Conservation (phyloP, 2,329 filamentous ascomycete genomes). For the Xylaria sp. region DNA sequence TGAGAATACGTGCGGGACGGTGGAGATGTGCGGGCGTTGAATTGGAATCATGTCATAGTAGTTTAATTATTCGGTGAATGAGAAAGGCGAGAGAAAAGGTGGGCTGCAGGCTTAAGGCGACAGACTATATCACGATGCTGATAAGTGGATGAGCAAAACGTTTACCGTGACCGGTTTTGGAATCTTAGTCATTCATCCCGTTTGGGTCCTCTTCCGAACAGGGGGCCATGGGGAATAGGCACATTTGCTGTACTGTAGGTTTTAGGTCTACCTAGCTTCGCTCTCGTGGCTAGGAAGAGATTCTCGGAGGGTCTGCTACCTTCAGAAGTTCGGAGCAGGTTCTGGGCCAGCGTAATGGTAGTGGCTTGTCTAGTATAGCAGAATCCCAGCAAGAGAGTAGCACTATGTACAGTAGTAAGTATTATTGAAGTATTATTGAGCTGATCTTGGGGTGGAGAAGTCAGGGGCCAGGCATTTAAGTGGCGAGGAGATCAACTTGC, state of each 20-base stretch:
- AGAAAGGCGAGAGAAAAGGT: constrained; percentile 18
- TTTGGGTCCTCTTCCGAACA: constrained; percentile 26
- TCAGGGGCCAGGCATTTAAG: constrained; percentile 22
- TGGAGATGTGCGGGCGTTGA: constrained; percentile 18
- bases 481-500: constrained; percentile 34
- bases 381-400: background rate
- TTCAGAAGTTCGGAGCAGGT: constrained; percentile 1
- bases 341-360: constrained; percentile 19
- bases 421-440: constrained; percentile 17
- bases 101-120: constrained; percentile 23
- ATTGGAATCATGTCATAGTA: constrained; percentile 13
- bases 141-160: constrained; percentile 17
- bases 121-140: constrained; percentile 29
- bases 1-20: constrained; percentile 10
- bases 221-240: constrained; percentile 15
- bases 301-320: constrained; percentile 19
- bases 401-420: background rate
- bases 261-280: background rate
- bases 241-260: constrained; percentile 4
- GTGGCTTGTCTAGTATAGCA: background rate
- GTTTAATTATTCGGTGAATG: constrained; percentile 17
- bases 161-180: constrained; percentile 30
- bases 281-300: constrained; percentile 20
- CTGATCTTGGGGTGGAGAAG: constrained; percentile 30
- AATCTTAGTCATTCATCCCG: constrained; percentile 15